These are phyloP conservation scores for Oxyria digyna DNA, from an alignment of 148 eudicot species.

Conservation along the genomic window DNA sequence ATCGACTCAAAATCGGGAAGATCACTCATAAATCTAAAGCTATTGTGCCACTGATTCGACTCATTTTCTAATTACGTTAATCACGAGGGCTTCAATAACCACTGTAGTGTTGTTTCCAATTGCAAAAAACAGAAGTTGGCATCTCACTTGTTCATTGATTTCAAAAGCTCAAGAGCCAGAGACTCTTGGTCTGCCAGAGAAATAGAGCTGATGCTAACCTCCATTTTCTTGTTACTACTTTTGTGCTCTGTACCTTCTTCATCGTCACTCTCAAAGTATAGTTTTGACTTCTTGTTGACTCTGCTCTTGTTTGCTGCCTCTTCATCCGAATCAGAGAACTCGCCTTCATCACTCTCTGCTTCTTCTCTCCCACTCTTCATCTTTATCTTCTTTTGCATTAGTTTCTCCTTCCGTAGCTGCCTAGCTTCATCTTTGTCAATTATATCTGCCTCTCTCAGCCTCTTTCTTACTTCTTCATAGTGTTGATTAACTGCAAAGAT, in stretches of 20 bases:
- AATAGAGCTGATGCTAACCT: conserved; percentile 19
- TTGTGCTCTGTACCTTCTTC: conserved; percentile 21
- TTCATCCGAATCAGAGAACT: conserved; percentile 31
- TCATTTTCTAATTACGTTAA: not conserved
- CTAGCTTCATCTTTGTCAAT: conserved; percentile 62
- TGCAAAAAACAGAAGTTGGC: not conserved
- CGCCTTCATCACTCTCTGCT: conserved; percentile 32
- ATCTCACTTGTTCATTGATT: conserved; percentile 31
- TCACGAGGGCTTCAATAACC: not conserved
- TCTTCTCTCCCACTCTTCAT: conserved; percentile 38
- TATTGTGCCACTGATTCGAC: not conserved
- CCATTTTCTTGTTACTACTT: conserved; percentile 10
- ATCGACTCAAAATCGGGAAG: not conserved
- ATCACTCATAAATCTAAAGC: not conserved
- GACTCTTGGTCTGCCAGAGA: conserved; percentile 78
- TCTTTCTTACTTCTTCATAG: conserved; percentile 39
- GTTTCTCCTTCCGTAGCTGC: conserved; percentile 55
- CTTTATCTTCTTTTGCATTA: conserved; percentile 54
- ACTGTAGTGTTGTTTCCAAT: not conserved
- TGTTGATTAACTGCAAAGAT: conserved; percentile 37
- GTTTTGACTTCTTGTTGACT: conserved; percentile 39
- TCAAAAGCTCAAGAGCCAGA: conserved; percentile 64
- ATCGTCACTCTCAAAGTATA: conserved; percentile 37
- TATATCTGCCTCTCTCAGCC: conserved; percentile 44
- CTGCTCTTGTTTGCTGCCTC: conserved; percentile 13